These are phyloP conservation scores for Oryza glaberrima DNA, from an alignment of 176 grass and related monocot species.

Conservation along the genomic window DNA sequence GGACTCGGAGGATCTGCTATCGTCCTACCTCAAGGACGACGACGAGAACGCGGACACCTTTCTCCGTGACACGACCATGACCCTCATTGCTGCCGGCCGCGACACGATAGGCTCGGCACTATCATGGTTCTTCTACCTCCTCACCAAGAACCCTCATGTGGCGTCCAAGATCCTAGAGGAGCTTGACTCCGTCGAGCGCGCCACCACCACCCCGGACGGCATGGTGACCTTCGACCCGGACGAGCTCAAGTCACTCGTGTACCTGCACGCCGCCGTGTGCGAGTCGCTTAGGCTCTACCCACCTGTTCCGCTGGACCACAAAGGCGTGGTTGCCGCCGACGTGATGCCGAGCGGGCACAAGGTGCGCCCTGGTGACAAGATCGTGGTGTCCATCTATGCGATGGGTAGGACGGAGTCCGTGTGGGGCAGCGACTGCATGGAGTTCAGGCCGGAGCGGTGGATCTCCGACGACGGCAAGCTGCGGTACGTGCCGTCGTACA, in stretches of 20 bases:
- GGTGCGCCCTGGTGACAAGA: neutral
- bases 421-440: neutral
- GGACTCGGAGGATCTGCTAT: slow-evolving; percentile 50
- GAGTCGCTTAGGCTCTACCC: slow-evolving; percentile 51
- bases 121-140: slow-evolving; percentile 73
- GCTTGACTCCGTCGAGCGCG: slow-evolving; percentile 31
- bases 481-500: neutral
- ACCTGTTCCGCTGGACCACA: slow-evolving; percentile 30
- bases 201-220: neutral
- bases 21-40: slow-evolving; percentile 59
- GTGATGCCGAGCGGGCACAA: neutral
- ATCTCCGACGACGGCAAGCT: neutral
- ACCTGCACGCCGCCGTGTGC: slow-evolving; percentile 39
- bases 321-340: slow-evolving; percentile 5
- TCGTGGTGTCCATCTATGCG: neutral
- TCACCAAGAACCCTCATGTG: slow-evolving; percentile 44
- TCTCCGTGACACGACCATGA: slow-evolving; percentile 70
- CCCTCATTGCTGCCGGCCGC: slow-evolving; percentile 73
- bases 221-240: slow-evolving; percentile 23
- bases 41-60: slow-evolving; percentile 33
- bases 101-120: slow-evolving; percentile 72
- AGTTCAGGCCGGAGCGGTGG: slow-evolving; percentile 22
- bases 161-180: slow-evolving; percentile 53
- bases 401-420: slow-evolving; percentile 31
- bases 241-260: slow-evolving; percentile 33